These are phyloP conservation scores for Colletotrichum navitas DNA, from an alignment of 2,329 filamentous ascomycete species.

Conservation along the genomic window DNA sequence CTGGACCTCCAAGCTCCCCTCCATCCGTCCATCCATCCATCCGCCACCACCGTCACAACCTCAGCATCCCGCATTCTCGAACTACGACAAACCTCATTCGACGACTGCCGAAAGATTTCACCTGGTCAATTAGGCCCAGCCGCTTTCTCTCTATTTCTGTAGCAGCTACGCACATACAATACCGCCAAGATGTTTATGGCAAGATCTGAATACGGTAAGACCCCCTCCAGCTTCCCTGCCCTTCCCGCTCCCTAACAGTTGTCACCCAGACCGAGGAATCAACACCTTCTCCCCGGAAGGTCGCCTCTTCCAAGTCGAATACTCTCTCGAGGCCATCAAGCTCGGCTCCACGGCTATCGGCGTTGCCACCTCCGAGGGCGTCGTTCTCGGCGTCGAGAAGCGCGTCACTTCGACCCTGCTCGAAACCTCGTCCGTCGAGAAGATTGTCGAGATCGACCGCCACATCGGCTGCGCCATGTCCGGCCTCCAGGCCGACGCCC, in stretches of 20 bases:
- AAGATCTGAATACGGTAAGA: constrained; percentile 98
- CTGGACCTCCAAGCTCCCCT: constrained; percentile 40
- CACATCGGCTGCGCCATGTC: constrained; percentile 99
- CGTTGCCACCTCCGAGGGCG: constrained; percentile 93
- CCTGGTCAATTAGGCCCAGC: neutral
- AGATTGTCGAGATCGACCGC: constrained; percentile 99
- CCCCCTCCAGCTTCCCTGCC: constrained; percentile 43
- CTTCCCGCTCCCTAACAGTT: constrained; percentile 40
- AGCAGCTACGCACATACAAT: constrained; percentile 47
- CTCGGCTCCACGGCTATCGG: constrained; percentile 98
- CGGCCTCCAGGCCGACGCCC: constrained; percentile 95
- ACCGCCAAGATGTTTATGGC: constrained; percentile 95
- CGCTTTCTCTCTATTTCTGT: constrained; percentile 6
- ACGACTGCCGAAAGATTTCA: constrained; percentile 10
- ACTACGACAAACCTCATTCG: constrained; percentile 27
- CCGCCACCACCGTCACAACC: constrained; percentile 13
- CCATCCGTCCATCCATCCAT: constrained; percentile 19
- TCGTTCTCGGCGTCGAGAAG: constrained; percentile 98
- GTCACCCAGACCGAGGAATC: constrained; percentile 41
- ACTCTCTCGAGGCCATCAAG: constrained; percentile 99
- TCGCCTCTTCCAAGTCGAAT: constrained; percentile 99
- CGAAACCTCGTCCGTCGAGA: constrained; percentile 97
- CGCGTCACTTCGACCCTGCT: constrained; percentile 97
- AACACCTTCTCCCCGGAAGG: constrained; percentile 99
- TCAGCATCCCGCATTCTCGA: constrained; percentile 21